phyloP scores from a whole-genome alignment of 768 basidiomycete genomes.

The Coprinopsis strossmayeri region DNA sequence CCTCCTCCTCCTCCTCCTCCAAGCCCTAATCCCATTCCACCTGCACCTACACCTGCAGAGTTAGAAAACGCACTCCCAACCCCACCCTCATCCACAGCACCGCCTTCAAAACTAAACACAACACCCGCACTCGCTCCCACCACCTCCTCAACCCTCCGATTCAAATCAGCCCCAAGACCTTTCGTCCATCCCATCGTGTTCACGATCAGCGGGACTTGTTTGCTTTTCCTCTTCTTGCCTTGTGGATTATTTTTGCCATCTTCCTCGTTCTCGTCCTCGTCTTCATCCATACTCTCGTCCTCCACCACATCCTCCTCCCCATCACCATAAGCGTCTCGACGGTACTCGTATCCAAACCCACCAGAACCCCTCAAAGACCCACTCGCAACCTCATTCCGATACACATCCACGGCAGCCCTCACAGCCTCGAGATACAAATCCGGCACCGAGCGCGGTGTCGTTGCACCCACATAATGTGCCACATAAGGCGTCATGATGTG shows the following conservation, averaged over 20 bases:
- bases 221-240: not conserved
- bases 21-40: not conserved
- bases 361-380: no score
- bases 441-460: conserved; percentile 73
- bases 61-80: not conserved
- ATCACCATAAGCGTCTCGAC: no score
- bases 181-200: conserved; percentile 99
- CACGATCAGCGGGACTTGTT: conserved; percentile 71
- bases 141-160: conserved; percentile 59
- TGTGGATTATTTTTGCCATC: not conserved
- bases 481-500: conserved; percentile 66
- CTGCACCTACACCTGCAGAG: not conserved
- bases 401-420: conserved; percentile 57
- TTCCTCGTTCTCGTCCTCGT: conserved; percentile 15
- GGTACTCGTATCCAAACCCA: no score
- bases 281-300: conserved; percentile 16
- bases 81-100: not conserved
- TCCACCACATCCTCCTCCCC: conserved; percentile 22
- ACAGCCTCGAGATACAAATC: conserved; percentile 69
- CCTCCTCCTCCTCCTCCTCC: not conserved
- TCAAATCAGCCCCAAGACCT: conserved; percentile 83
- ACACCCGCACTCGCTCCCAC: conserved; percentile 43
- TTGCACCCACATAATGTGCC: conserved; percentile 79
- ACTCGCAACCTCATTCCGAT: conserved; percentile 50
- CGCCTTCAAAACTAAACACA: conserved; percentile 43